Conservation (phyloP, 371 early-diverging fungal genomes). For the Mucor plumbeus region DNA sequence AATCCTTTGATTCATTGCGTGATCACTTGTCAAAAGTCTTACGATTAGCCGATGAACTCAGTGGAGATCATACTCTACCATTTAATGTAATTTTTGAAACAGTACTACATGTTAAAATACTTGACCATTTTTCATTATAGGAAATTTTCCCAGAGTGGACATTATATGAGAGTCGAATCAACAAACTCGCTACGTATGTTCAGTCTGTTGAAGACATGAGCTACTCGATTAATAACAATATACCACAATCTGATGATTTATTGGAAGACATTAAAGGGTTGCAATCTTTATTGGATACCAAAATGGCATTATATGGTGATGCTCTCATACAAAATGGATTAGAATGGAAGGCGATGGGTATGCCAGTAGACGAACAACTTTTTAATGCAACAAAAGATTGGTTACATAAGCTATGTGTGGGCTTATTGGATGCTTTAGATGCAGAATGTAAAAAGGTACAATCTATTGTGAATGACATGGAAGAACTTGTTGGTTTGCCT, state of each 20-base stretch:
- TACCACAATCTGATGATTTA: slow-evolving; percentile 45
- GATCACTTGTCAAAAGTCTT: slow-evolving; percentile 35
- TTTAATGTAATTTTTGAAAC: slow-evolving; percentile 30
- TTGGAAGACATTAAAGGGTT: slow-evolving; percentile 41
- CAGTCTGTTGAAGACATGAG: slow-evolving; percentile 56
- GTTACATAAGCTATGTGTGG: slow-evolving; percentile 43
- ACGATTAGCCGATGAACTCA: slow-evolving; percentile 41
- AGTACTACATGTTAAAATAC: neutral
- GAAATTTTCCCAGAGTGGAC: slow-evolving; percentile 53
- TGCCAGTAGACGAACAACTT: slow-evolving; percentile 51
- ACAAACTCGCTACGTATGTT: slow-evolving; percentile 41
- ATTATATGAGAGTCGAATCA: slow-evolving; percentile 37
- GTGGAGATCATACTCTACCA: slow-evolving; percentile 38
- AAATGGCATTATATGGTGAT: slow-evolving; percentile 43
- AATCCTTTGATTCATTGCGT: slow-evolving; percentile 34
- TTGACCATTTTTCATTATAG: neutral
- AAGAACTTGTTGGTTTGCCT: slow-evolving; percentile 30
- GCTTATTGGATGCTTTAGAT: slow-evolving; percentile 38
- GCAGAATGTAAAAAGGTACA: slow-evolving; percentile 42
- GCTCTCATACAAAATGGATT: slow-evolving; percentile 48
- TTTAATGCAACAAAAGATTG: slow-evolving; percentile 44
- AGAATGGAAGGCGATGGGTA: slow-evolving; percentile 55
- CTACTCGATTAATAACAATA: slow-evolving; percentile 26
- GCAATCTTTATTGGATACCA: slow-evolving; percentile 38
- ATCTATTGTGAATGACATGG: slow-evolving; percentile 33